Percentiles rank a stretch among this genome's conserved stretches.
phyloP scores from a whole-genome alignment of 1,284 basidiomycete genomes.

The Cerrena zonata region DNA sequence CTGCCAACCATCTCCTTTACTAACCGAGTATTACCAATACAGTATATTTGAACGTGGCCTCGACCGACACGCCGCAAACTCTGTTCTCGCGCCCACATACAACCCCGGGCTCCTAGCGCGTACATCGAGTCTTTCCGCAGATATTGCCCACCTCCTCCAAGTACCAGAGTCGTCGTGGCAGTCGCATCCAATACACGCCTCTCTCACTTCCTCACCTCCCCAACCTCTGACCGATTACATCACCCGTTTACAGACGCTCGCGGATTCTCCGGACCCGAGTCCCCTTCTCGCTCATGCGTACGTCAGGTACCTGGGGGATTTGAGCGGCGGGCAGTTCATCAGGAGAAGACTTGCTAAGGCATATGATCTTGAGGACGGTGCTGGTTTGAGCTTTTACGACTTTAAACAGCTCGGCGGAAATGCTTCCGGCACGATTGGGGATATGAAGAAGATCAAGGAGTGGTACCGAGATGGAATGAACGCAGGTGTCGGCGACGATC shows the following conservation, averaged over 20 bases:
- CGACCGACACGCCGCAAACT: conserved; percentile 57
- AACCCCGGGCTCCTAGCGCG: conserved; percentile 67
- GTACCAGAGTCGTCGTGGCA: conserved; percentile 50
- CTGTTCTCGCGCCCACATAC: conserved; percentile 62
- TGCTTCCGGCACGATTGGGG: conserved; percentile 41
- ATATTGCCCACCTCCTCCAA: conserved; percentile 64
- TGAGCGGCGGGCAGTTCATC: conserved; percentile 78
- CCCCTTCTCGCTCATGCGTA: conserved; percentile 74
- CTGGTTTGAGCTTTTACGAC: conserved; percentile 66
- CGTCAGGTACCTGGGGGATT: conserved; percentile 81
- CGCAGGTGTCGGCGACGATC: conserved; percentile 49
- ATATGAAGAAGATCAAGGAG: conserved; percentile 71
- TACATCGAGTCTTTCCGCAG: conserved; percentile 51
- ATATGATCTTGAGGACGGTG: conserved; percentile 53
- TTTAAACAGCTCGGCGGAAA: conserved; percentile 56
- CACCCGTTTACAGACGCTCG: conserved; percentile 41
- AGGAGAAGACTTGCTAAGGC: conserved; percentile 58
- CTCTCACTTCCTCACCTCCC: conserved; percentile 43
- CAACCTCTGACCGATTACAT: conserved; percentile 50
- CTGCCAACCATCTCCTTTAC: conserved; percentile 1
- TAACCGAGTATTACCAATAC: conserved; percentile 8
- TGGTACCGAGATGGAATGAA: conserved; percentile 77
- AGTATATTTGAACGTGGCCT: conserved; percentile 58
- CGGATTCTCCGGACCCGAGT: conserved; percentile 42
- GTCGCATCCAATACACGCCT: conserved; percentile 46